A percentile compares a stretch with the other conserved stretches of the same genome.
Evolutionary conservation across 2,329 filamentous ascomycete genomes (phyloP).

Genomic region (Furcasterigmium furcatum): DNA sequence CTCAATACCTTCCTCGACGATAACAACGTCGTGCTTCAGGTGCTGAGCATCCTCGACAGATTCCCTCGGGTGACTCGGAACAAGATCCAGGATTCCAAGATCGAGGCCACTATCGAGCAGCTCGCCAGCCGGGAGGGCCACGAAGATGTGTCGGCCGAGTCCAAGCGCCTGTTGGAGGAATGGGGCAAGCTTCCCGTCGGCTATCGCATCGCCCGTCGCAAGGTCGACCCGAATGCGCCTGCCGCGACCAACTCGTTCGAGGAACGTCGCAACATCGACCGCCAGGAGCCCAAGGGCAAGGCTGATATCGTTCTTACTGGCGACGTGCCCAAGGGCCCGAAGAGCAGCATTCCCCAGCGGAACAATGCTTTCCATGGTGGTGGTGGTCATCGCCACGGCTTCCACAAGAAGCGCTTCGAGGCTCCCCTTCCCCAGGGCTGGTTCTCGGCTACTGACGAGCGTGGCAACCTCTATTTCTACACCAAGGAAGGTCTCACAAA

Average conservation of each 20-base stretch:
- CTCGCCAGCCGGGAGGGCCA: slow-evolving; percentile 63
- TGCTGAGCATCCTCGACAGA: slow-evolving; percentile 83
- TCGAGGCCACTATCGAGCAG: slow-evolving; percentile 75
- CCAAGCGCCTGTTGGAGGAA: slow-evolving; percentile 69
- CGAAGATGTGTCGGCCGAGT: slow-evolving; percentile 69
- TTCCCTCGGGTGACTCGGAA: slow-evolving; percentile 91
- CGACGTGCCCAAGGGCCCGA: slow-evolving; percentile 55
- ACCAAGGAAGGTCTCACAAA: slow-evolving; percentile 73
- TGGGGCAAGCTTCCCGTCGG: slow-evolving; percentile 90
- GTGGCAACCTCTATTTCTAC: slow-evolving; percentile 82
- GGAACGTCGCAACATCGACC: slow-evolving; percentile 53
- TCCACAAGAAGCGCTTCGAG: slow-evolving; percentile 53
- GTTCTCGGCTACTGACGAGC: slow-evolving; percentile 70
- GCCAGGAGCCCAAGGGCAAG: slow-evolving; percentile 34
- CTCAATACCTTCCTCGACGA: slow-evolving; percentile 86
- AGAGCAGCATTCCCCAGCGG: slow-evolving; percentile 55
- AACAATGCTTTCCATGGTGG: slow-evolving; percentile 47
- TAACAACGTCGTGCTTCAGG: slow-evolving; percentile 82
- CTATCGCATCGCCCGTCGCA: slow-evolving; percentile 90
- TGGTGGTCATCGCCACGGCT: slow-evolving; percentile 30
- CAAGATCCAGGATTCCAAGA: slow-evolving; percentile 95
- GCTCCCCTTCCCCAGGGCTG: slow-evolving; percentile 75
- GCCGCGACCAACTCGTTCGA: slow-evolving; percentile 50
- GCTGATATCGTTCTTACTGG: slow-evolving; percentile 38
- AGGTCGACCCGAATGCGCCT: slow-evolving; percentile 67